A percentile compares a stretch with the other conserved stretches of the same genome.
phyloP scores from a whole-genome alignment of 345 rosid species.

The Zanthoxylum bungeanum region DNA sequence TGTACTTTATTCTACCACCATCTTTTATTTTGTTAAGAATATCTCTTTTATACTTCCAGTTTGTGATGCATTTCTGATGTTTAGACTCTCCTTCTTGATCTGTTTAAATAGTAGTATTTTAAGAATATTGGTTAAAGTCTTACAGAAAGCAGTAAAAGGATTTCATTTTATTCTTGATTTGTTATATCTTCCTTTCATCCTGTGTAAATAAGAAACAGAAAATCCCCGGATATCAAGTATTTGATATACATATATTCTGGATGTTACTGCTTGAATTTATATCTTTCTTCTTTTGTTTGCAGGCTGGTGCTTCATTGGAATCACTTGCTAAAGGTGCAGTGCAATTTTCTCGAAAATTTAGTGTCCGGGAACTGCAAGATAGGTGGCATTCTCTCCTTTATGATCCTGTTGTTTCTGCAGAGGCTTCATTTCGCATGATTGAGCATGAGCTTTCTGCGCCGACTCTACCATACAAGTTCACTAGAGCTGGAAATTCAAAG shows the following conservation, averaged over 20 bases:
- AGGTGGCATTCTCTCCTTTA: slow-evolving; percentile 77
- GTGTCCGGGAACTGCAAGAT: slow-evolving; percentile 51
- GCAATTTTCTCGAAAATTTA: slow-evolving; percentile 56
- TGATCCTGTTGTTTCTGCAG: slow-evolving; percentile 54
- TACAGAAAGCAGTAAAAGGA: too few relatives aligned
- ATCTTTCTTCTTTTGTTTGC: slow-evolving; percentile 13
- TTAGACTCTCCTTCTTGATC: too few relatives aligned
- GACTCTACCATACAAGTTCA: slow-evolving; percentile 40
- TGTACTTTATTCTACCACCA: neutral
- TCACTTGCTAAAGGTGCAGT: slow-evolving; percentile 78
- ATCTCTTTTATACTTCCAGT: too few relatives aligned
- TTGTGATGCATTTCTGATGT: too few relatives aligned
- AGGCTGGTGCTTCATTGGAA: slow-evolving; percentile 83
- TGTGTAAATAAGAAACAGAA: too few relatives aligned
- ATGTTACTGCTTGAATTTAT: neutral
- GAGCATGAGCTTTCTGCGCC: slow-evolving; percentile 51
- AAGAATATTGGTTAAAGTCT: too few relatives aligned
- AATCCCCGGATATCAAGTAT: too few relatives aligned
- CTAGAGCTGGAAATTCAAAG: slow-evolving; percentile 54
- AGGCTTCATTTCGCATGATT: slow-evolving; percentile 49
- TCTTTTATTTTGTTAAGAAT: too few relatives aligned
- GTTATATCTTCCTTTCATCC: too few relatives aligned
- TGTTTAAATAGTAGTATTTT: too few relatives aligned
- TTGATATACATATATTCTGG: too few relatives aligned
- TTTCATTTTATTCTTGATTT: too few relatives aligned